Conservation (phyloP, 345 rosid species). For the Eucalyptus pauciflora region DNA sequence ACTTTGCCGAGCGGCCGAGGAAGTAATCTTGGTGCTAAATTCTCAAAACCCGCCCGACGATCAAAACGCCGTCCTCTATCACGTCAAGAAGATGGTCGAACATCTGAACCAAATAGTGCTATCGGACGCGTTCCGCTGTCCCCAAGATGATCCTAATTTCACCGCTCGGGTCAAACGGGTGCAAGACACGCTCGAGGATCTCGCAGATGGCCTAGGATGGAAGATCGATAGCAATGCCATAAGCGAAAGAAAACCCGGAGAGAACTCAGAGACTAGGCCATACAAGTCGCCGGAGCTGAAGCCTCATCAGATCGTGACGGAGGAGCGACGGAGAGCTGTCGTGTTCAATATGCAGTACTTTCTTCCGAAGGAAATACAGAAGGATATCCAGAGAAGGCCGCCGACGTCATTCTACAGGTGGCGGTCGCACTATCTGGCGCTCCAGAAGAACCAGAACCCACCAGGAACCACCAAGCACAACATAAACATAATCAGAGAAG, state of each 20-base stretch:
- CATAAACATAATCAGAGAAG: neutral
- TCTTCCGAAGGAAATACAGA: neutral
- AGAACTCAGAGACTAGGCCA: neutral
- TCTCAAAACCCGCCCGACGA: neutral
- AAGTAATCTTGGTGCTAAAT: neutral
- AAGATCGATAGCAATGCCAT: neutral
- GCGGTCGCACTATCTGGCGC: neutral
- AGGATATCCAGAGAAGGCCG: neutral
- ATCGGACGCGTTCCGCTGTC: neutral
- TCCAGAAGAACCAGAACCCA: neutral
- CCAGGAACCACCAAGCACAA: neutral
- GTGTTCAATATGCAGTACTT: neutral
- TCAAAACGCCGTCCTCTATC: neutral
- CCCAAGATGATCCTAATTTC: neutral
- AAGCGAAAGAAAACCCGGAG: neutral
- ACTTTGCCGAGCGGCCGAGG: neutral
- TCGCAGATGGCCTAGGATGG: neutral
- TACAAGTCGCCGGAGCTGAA: neutral
- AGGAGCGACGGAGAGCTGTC: neutral
- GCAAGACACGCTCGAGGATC: neutral
- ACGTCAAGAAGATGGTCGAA: neutral
- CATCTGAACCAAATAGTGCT: neutral
- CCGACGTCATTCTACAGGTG: neutral
- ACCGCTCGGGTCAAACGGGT: neutral
- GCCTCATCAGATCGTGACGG: neutral